Evolutionary conservation across 441 rosid species (phyloP).

Genomic region (Adansonia gregorii): DNA sequence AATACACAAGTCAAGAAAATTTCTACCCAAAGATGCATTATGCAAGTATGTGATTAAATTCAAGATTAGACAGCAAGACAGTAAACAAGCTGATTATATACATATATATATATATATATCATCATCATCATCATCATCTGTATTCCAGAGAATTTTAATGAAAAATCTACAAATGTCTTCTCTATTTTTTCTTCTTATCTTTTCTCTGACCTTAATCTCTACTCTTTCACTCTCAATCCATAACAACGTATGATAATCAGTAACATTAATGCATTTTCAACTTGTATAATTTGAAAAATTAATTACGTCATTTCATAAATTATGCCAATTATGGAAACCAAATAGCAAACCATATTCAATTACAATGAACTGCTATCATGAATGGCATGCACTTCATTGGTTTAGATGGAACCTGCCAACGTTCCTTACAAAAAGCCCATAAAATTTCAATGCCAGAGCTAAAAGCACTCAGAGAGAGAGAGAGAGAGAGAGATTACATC

Average conservation of each 20-base stretch:
- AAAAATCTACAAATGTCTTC: too few relatives aligned
- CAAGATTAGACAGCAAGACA: too few relatives aligned
- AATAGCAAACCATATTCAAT: background rate
- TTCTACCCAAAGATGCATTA: background rate
- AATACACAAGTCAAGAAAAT: background rate
- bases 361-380: background rate
- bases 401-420: too few relatives aligned
- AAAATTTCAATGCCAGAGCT: background rate
- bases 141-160: too few relatives aligned
- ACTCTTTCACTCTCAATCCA: too few relatives aligned
- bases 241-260: background rate
- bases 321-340: background rate
- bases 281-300: background rate
- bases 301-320: background rate
- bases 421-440: background rate
- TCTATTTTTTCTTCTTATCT: too few relatives aligned
- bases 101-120: too few relatives aligned
- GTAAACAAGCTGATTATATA: too few relatives aligned
- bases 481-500: constrained; percentile 49
- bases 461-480: background rate
- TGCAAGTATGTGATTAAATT: background rate
- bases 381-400: background rate
- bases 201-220: too few relatives aligned
- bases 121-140: too few relatives aligned
- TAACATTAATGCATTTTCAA: background rate